These are phyloP conservation scores for Metschnikowia matae DNA, from an alignment of 805 yeast genomes.

Conservation along the genomic window DNA sequence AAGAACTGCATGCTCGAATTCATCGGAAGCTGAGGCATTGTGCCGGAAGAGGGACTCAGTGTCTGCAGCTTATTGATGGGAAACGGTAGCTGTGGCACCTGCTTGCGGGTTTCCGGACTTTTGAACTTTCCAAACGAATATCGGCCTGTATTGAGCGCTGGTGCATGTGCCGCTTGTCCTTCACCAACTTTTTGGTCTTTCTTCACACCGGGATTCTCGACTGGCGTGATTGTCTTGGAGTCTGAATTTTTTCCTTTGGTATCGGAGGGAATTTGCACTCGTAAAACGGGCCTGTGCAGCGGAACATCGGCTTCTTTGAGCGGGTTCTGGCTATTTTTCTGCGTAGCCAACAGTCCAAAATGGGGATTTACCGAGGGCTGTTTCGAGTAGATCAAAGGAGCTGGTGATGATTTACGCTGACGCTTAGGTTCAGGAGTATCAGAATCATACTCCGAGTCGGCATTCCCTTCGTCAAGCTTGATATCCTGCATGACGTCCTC, in stretches of 20 bases:
- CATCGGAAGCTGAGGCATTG: slow-evolving; percentile 37
- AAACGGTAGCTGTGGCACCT: slow-evolving; percentile 25
- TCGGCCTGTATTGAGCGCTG: slow-evolving; percentile 9
- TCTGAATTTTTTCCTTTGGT: slow-evolving; percentile 29
- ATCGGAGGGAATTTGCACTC: slow-evolving; percentile 63
- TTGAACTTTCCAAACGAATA: slow-evolving; percentile 15
- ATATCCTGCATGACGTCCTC: slow-evolving; percentile 18
- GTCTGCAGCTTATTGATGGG: slow-evolving; percentile 39
- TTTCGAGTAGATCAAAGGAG: slow-evolving; percentile 12
- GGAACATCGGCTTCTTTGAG: slow-evolving; percentile 12
- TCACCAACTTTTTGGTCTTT: slow-evolving; percentile 7
- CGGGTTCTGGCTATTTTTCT: background rate
- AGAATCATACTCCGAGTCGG: slow-evolving; percentile 32
- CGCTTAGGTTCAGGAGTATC: slow-evolving; percentile 35
- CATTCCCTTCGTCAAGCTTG: slow-evolving; percentile 11
- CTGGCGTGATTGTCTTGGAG: slow-evolving; percentile 39
- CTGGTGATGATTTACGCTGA: slow-evolving; percentile 12
- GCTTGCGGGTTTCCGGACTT: slow-evolving; percentile 16
- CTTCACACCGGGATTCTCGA: slow-evolving; percentile 21
- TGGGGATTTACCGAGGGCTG: slow-evolving; percentile 12
- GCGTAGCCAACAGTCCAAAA: slow-evolving; percentile 8
- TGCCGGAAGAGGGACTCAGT: slow-evolving; percentile 36
- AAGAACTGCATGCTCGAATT: slow-evolving; percentile 17
- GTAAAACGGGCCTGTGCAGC: slow-evolving; percentile 49
- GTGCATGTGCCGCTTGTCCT: slow-evolving; percentile 8